Percentiles rank a stretch among this genome's conserved stretches.
Conservation (phyloP, 495 filamentous ascomycete genomes). For the Hypoxylon trugodes region DNA sequence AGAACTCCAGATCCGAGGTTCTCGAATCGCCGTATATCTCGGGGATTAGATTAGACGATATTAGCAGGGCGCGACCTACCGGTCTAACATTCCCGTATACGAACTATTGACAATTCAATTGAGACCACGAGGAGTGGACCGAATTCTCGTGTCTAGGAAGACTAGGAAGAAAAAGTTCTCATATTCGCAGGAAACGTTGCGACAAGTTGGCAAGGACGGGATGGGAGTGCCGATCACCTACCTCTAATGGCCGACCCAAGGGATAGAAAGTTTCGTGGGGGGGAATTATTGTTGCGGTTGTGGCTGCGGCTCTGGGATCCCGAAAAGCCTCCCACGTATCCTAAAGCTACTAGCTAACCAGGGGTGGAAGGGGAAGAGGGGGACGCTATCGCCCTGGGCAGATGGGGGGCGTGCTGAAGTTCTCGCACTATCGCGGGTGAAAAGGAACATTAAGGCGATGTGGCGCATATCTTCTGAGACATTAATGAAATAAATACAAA, state of each 20-base stretch:
- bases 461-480: constrained; percentile 26
- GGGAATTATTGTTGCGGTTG: constrained; percentile 11
- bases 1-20: constrained; percentile 8
- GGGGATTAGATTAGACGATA: constrained; percentile 14
- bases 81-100: constrained; percentile 16
- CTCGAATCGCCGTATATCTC: constrained; percentile 18
- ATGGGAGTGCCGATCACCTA: constrained; percentile 16
- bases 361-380: too few relatives aligned
- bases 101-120: constrained; percentile 26
- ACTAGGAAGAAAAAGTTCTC: too few relatives aligned
- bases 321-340: constrained; percentile 36
- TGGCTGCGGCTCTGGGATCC: constrained; percentile 28
- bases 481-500: constrained; percentile 11
- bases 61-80: constrained; percentile 16
- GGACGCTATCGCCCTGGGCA: constrained; percentile 4
- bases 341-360: constrained; percentile 2
- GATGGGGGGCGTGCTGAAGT: constrained; percentile 14
- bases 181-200: constrained; percentile 15
- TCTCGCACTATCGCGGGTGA: constrained; percentile 17
- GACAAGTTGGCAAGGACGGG: constrained; percentile 22
- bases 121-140: constrained; percentile 13
- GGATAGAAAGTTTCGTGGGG: constrained; percentile 15
- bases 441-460: constrained; percentile 13
- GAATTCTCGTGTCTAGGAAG: neutral
- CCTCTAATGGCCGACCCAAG: neutral